Evolutionary conservation across 306 rosid species (phyloP), one percentile per base, ranked within the genome.

Genomic region (Pyrus betulifolia): DNA sequence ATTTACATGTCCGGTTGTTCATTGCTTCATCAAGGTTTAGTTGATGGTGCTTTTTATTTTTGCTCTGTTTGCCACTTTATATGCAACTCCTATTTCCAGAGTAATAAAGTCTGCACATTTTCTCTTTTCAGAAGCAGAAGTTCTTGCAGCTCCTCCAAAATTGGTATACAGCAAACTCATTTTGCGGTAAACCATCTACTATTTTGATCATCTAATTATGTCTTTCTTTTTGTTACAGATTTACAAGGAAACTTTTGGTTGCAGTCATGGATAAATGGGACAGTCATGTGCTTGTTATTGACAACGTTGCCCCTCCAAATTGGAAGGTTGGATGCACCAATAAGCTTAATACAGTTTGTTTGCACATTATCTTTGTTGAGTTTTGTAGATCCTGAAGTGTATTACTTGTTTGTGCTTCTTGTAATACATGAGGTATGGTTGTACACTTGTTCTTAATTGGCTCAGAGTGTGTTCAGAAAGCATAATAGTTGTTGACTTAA

Each of bases 121-220:
- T 86, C 8, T 72, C 79, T 76, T 79, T 66, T 67, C 90, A 94
- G 97, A 95, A 83, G 96, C 89, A 45, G 97, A 89, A 86, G 88
- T 90, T 80, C 97, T 95, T 27, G 78, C 92, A 38, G 99, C 97
- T 82, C 97, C 99, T 81, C 97, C 97, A 64, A 90, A 91, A 88
- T 66, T 92, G 86, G 97, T 95, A 31, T 95, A 92, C 79, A 90
- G 91, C 88, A 95, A 88, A 81, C 89, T 90, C 57, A 88, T 92
- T 78, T 87, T 95, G 82, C 83, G 97, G 99, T 90, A 88, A 69
- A 76, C 76, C 69, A 64, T 82, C 58, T 55, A 76, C 14, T 52
- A 19, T 21, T 59, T 58, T 12, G 66, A 40, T 69, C 59, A 35
- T 15, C 23, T 84, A 55, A 69, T 69, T 27, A 59, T n/a, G 60